These are phyloP conservation scores for Helicosporidium sp. DNA, from an alignment of 139 green algal genomes.

Conservation along the genomic window DNA sequence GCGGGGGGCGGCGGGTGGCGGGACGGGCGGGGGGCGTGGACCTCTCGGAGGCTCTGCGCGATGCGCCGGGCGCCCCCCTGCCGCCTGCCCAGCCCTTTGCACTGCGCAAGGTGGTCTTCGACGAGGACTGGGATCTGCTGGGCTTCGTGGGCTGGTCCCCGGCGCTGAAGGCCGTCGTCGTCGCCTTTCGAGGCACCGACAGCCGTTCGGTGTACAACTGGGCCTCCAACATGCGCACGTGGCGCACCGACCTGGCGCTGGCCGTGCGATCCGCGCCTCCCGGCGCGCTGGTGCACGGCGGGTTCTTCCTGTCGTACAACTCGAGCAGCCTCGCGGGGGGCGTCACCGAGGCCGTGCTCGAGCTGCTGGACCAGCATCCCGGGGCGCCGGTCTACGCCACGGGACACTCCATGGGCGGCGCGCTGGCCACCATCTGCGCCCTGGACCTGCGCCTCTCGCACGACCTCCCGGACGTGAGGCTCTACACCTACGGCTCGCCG, in stretches of 20 bases:
- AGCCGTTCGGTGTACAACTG: constrained; percentile 31
- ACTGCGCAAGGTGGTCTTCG: constrained; percentile 26
- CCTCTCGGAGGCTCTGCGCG: not conserved
- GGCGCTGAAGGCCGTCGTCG: constrained; percentile 29
- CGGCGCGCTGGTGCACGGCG: constrained; percentile 29
- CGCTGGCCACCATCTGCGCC: constrained; percentile 34
- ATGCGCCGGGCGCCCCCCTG: too few relatives aligned
- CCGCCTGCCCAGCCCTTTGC: too few relatives aligned
- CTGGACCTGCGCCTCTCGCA: constrained; percentile 24
- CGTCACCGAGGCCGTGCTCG: constrained; percentile 14
- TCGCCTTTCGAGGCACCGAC: constrained; percentile 58
- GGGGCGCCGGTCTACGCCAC: constrained; percentile 16
- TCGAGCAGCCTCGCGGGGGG: constrained; percentile 16
- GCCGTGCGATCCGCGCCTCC: constrained; percentile 14
- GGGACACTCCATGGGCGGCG: constrained; percentile 36
- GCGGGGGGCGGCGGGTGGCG: too few relatives aligned
- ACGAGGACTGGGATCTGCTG: constrained; percentile 46
- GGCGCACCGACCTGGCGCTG: constrained; percentile 29
- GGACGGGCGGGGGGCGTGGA: too few relatives aligned
- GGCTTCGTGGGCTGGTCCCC: constrained; percentile 43
- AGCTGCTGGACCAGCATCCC: constrained; percentile 5
- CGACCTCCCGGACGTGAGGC: constrained; percentile 13
- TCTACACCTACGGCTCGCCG: constrained; percentile 64
- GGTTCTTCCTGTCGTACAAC: constrained; percentile 32
- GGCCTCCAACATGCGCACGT: constrained; percentile 61